A percentile compares a stretch with the other conserved stretches of the same genome.
Evolutionary conservation across 2,329 filamentous ascomycete species (phyloP).

Genomic region (Aspergillus viridinutans): DNA sequence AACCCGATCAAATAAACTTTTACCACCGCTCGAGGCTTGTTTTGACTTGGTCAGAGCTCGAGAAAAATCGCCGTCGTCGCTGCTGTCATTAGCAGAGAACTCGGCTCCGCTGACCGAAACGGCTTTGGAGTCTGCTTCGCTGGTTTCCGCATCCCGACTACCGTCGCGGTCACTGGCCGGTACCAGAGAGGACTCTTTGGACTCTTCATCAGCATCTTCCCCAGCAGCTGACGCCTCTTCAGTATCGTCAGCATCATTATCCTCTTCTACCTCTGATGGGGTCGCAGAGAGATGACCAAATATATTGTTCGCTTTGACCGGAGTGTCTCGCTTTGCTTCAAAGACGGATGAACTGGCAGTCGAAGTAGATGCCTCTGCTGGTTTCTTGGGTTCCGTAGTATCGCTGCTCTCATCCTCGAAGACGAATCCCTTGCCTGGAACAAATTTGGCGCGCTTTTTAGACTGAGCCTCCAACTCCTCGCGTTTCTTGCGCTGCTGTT

Average conservation of each 20-base stretch:
- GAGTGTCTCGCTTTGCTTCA: slow-evolving; percentile 23
- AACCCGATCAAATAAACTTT: slow-evolving; percentile 36
- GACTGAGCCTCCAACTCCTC: slow-evolving; percentile 37
- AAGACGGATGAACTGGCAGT: slow-evolving; percentile 23
- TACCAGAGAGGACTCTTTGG: slow-evolving; percentile 14
- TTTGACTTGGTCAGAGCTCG: slow-evolving; percentile 21
- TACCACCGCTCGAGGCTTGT: slow-evolving; percentile 17
- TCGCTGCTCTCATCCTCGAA: slow-evolving; percentile 24
- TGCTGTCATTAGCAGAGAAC: slow-evolving; percentile 17
- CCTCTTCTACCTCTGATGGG: slow-evolving; percentile 22
- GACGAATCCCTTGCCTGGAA: slow-evolving; percentile 31
- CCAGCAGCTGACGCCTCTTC: slow-evolving; percentile 21
- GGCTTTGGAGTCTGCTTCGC: slow-evolving; percentile 6
- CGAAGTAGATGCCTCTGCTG: slow-evolving; percentile 13
- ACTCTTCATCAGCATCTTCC: slow-evolving; percentile 15
- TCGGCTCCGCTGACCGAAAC: slow-evolving; percentile 7
- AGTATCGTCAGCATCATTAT: slow-evolving; percentile 25
- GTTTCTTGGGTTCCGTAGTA: slow-evolving; percentile 16
- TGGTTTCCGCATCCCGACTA: slow-evolving; percentile 1
- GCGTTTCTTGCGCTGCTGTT: slow-evolving; percentile 44
- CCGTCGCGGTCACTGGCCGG: slow-evolving; percentile 10
- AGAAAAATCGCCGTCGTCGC: slow-evolving; percentile 21
- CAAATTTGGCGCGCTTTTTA: slow-evolving; percentile 28
- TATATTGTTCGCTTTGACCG: slow-evolving; percentile 30
- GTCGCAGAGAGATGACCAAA: slow-evolving; percentile 35